phyloP scores from a whole-genome alignment of 75 land plant genomes.

The Cupressus sempervirens region DNA sequence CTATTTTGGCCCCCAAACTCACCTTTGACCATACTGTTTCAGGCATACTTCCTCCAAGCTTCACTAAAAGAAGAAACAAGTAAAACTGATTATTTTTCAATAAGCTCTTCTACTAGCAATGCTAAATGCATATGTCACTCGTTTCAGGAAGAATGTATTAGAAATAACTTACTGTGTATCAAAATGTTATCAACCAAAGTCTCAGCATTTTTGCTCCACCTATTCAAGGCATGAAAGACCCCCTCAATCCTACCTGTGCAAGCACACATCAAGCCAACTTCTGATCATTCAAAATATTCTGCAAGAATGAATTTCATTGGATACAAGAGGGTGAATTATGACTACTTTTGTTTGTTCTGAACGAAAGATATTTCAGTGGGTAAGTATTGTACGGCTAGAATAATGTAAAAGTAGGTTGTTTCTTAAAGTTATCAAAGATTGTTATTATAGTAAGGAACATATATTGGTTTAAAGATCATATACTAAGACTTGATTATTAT shows the following conservation, averaged over 20 bases:
- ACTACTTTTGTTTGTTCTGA: too few relatives aligned
- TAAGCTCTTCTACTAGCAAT: constrained; percentile 8
- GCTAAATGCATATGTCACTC: background rate
- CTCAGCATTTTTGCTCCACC: constrained; percentile 45
- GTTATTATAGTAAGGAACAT: background rate
- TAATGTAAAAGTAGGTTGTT: too few relatives aligned
- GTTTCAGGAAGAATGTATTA: background rate
- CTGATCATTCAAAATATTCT: background rate
- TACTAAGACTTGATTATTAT: too few relatives aligned
- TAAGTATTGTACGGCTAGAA: too few relatives aligned
- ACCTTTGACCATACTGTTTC: constrained; percentile 56
- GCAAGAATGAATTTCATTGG: too few relatives aligned
- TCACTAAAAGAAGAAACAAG: constrained; percentile 18
- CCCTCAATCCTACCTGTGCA: constrained; percentile 21
- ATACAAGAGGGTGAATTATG: background rate
- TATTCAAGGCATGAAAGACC: constrained; percentile 32
- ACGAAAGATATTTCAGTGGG: too few relatives aligned
- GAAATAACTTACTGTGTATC: constrained; percentile 34
- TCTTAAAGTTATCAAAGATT: too few relatives aligned
- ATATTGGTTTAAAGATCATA: too few relatives aligned
- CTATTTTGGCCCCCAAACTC: constrained; percentile 38
- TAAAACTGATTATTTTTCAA: constrained; percentile 9
- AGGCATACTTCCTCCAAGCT: constrained; percentile 38
- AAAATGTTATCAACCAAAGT: constrained; percentile 36
- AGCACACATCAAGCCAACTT: background rate